Conservation (phyloP, 805 yeast species). For the Candida silvicultrix region DNA sequence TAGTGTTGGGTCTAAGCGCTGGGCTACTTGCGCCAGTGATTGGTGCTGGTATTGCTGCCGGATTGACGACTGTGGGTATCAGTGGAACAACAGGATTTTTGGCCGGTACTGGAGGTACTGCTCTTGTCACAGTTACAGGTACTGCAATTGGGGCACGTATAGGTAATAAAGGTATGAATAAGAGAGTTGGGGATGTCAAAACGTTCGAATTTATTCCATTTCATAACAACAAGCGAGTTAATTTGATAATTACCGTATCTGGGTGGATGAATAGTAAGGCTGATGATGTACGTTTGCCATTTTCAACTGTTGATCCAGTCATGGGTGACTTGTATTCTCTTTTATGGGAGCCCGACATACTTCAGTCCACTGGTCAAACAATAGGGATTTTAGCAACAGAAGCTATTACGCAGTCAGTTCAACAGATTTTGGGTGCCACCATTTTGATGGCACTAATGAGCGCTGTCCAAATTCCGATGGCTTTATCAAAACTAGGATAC, state of each 20-base stretch:
- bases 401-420: constrained; percentile 86
- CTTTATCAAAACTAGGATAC: constrained; percentile 81
- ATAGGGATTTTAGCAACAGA: constrained; percentile 91
- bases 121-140: constrained; percentile 88
- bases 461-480: constrained; percentile 89
- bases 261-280: constrained; percentile 97
- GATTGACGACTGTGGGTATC: constrained; percentile 89
- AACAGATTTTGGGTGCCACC: constrained; percentile 91
- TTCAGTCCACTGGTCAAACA: constrained; percentile 93
- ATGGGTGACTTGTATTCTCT: constrained; percentile 94
- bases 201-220: constrained; percentile 93
- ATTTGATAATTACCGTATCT: constrained; percentile 79
- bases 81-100: constrained; percentile 89
- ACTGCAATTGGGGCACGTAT: constrained; percentile 87
- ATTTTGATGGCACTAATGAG: constrained; percentile 86
- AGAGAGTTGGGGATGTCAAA: constrained; percentile 84
- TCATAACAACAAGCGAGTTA: constrained; percentile 85
- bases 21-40: constrained; percentile 96
- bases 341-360: constrained; percentile 98
- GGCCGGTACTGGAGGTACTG: constrained; percentile 96
- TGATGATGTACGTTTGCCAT: constrained; percentile 95
- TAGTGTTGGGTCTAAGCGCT: constrained; percentile 90
- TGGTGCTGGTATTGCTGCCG: constrained; percentile 98
- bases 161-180: constrained; percentile 78
- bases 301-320: constrained; percentile 93